A percentile compares a stretch with the other conserved stretches of the same genome.
Conservation (phyloP, 164 flowering plant genomes). For the Santalum album region DNA sequence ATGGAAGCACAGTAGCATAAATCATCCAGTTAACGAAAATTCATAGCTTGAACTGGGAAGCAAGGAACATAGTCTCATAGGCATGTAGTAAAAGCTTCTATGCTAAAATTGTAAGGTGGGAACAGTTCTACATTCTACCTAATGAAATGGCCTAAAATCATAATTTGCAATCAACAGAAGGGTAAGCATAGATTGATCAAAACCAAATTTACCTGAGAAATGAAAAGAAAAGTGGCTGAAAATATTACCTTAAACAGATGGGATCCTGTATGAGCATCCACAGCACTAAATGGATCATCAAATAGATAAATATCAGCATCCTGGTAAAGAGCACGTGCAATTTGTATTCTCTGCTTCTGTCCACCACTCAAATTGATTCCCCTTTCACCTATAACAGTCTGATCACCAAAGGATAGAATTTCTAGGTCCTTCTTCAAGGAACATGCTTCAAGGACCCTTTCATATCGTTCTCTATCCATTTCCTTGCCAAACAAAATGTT, state of each 20-base stretch:
- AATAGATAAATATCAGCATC: constrained; percentile 78
- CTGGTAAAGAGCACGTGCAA: constrained; percentile 85
- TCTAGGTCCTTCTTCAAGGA: constrained; percentile 72
- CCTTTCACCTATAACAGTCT: constrained; percentile 78
- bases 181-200: no score
- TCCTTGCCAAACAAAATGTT: constrained; percentile 77
- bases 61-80: not conserved
- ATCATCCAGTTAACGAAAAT: no score
- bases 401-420: constrained; percentile 69
- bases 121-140: not conserved
- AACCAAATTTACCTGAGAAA: no score
- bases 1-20: not conserved
- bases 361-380: constrained; percentile 95
- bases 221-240: not conserved
- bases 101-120: not conserved
- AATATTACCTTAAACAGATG: constrained; percentile 62
- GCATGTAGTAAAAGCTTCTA: not conserved
- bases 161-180: no score
- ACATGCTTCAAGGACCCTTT: constrained; percentile 67
- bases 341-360: constrained; percentile 83
- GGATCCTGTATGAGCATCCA: constrained; percentile 88
- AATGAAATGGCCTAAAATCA: not conserved
- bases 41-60: not conserved
- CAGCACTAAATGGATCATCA: constrained; percentile 94
- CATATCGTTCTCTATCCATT: constrained; percentile 64